These are phyloP conservation scores for Persicaria tinctoria DNA, from an alignment of 148 eudicot species.

Conservation along the genomic window DNA sequence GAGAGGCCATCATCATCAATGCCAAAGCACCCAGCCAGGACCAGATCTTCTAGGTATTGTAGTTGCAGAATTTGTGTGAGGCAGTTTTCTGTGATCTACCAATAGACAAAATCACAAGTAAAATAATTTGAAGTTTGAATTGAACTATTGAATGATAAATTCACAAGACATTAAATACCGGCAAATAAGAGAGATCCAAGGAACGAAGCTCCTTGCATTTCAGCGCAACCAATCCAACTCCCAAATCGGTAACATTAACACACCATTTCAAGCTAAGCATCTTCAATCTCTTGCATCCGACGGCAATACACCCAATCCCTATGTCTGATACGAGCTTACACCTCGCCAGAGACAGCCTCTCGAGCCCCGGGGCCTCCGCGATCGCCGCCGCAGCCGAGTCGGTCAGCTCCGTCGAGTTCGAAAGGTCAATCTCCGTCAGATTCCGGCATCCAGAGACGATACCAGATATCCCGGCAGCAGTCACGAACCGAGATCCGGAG, in stretches of 20 bases:
- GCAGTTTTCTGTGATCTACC: constrained; percentile 65
- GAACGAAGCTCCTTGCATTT: constrained; percentile 57
- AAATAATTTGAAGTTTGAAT: background rate
- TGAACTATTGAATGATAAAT: background rate
- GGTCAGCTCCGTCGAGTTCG: constrained; percentile 51
- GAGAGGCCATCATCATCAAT: constrained; percentile 63
- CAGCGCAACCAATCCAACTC: constrained; percentile 67
- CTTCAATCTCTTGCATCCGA: constrained; percentile 64
- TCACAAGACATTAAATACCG: constrained; percentile 32
- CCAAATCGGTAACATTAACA: constrained; percentile 62
- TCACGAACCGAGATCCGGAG: constrained; percentile 41
- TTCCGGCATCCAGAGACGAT: constrained; percentile 39
- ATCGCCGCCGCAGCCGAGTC: constrained; percentile 55
- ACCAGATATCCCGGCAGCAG: constrained; percentile 42
- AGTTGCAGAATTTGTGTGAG: constrained; percentile 45
- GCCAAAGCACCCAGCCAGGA: constrained; percentile 69
- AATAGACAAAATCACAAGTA: background rate
- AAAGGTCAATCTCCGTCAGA: constrained; percentile 62
- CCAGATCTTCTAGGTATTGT: constrained; percentile 49
- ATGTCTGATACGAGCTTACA: constrained; percentile 67
- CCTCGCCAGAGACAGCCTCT: constrained; percentile 52
- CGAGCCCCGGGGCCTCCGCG: constrained; percentile 51
- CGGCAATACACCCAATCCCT: constrained; percentile 84
- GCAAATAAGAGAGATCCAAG: constrained; percentile 76
- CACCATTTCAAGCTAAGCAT: constrained; percentile 65